These are phyloP conservation scores for Auricularia heimuer DNA, from an alignment of 768 basidiomycete genomes.

Conservation along the genomic window DNA sequence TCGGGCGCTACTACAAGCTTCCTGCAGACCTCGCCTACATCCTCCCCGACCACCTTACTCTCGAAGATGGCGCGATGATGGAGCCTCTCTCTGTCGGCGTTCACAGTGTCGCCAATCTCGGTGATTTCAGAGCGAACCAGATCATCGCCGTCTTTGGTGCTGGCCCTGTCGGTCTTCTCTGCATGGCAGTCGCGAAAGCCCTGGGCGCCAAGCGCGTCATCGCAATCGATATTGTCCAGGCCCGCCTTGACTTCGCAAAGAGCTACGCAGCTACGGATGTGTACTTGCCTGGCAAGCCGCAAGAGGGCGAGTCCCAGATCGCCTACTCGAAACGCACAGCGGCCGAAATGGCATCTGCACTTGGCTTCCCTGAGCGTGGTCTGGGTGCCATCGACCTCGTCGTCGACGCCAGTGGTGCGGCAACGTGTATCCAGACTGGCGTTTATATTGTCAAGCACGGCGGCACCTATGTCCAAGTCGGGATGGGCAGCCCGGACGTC, in stretches of 20 bases:
- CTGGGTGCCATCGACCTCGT: constrained; percentile 69
- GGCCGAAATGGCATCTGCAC: constrained; percentile 47
- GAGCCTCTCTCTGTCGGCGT: constrained; percentile 91
- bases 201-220: constrained; percentile 78
- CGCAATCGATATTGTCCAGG: constrained; percentile 68
- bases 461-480: constrained; percentile 49
- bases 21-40: constrained; percentile 78
- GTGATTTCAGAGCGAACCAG: constrained; percentile 59
- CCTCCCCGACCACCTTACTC: constrained; percentile 71
- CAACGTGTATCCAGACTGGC: constrained; percentile 86
- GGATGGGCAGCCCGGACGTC: constrained; percentile 75
- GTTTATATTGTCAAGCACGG: constrained; percentile 12
- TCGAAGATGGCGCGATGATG: constrained; percentile 97
- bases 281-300: constrained; percentile 50
- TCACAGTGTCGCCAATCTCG: constrained; percentile 76
- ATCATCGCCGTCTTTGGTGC: constrained; percentile 79
- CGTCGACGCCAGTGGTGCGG: constrained; percentile 87
- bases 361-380: constrained; percentile 67
- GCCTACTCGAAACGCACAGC: constrained; percentile 70
- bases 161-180: constrained; percentile 80
- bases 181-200: constrained; percentile 94
- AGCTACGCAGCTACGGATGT: constrained; percentile 72
- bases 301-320: constrained; percentile 54
- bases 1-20: constrained; percentile 75
- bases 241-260: constrained; percentile 80